Percentiles rank a stretch among this genome's conserved stretches.
phyloP scores from a whole-genome alignment of 495 filamentous ascomycete genomes.

The Cetradonia linearis region DNA sequence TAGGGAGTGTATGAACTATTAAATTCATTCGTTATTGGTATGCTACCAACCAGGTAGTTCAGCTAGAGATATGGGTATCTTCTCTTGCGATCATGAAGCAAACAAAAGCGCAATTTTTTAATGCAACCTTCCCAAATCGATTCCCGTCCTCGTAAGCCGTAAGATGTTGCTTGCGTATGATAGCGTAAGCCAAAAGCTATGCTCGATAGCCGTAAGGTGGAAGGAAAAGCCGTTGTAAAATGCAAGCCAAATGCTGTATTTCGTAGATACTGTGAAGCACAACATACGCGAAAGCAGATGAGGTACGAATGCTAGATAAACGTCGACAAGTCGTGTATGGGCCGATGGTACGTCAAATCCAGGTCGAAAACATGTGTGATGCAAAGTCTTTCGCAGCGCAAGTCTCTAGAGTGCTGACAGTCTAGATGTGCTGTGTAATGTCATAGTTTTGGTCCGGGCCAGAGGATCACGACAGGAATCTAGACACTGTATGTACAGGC shows the following conservation, averaged over 20 bases:
- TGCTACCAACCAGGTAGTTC: not conserved
- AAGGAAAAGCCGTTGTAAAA: not conserved
- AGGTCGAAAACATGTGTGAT: not conserved
- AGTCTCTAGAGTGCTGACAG: not conserved
- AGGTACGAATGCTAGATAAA: not conserved
- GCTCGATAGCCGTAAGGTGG: not conserved
- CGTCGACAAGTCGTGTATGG: constrained; percentile 2
- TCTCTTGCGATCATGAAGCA: not conserved
- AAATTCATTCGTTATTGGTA: not conserved
- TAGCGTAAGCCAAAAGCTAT: not conserved
- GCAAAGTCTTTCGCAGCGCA: not conserved
- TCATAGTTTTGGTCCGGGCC: not conserved
- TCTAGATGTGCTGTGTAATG: not conserved
- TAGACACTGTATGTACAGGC: not conserved
- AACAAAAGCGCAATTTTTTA: not conserved
- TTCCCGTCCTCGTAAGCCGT: not conserved
- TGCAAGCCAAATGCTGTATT: not conserved
- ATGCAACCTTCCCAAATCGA: not conserved
- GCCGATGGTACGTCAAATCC: not conserved
- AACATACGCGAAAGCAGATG: not conserved
- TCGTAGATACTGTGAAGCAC: not conserved
- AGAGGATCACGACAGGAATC: not conserved
- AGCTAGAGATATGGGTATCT: not conserved
- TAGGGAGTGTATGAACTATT: not conserved
- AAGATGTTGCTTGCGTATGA: not conserved